Percentiles rank a stretch among this genome's conserved stretches.
Conservation (phyloP, 495 filamentous ascomycete genomes). For the Hypoxylon fragiforme region DNA sequence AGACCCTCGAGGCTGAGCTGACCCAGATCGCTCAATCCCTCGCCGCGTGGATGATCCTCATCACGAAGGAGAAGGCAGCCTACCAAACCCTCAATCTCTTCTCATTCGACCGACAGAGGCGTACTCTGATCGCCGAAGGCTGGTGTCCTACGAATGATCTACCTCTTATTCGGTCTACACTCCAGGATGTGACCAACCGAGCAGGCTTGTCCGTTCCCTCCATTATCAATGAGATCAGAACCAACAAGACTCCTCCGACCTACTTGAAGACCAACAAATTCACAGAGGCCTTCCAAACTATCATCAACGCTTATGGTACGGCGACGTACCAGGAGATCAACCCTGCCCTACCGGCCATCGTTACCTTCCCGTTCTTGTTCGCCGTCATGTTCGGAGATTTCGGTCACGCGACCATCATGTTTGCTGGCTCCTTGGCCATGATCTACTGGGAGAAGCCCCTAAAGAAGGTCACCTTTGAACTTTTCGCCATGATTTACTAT, state of each 20-base stretch:
- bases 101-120: slow-evolving; percentile 92
- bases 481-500: slow-evolving; percentile 98
- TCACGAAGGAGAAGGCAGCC: slow-evolving; percentile 98
- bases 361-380: slow-evolving; percentile 98
- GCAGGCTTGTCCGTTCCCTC: slow-evolving; percentile 93
- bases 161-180: slow-evolving; percentile 87
- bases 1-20: slow-evolving; percentile 89
- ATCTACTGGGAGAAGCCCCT: slow-evolving; percentile 93
- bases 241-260: slow-evolving; percentile 94
- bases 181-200: slow-evolving; percentile 95
- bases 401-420: slow-evolving; percentile 88
- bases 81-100: slow-evolving; percentile 95
- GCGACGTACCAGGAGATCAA: slow-evolving; percentile 97
- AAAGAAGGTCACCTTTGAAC: slow-evolving; percentile 87
- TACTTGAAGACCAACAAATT: slow-evolving; percentile 98
- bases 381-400: slow-evolving; percentile 99
- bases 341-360: slow-evolving; percentile 88
- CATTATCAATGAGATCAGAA: slow-evolving; percentile 95
- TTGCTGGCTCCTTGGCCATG: slow-evolving; percentile 78
- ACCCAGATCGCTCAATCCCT: slow-evolving; percentile 88
- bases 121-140: slow-evolving; percentile 95
- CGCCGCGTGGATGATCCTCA: slow-evolving; percentile 92
- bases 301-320: slow-evolving; percentile 97
- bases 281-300: slow-evolving; percentile 96
- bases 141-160: slow-evolving; percentile 95